Evolutionary conservation across 495 filamentous ascomycete genomes (phyloP), one percentile per base, ranked within the genome.

Genomic region (Astrothelium macrocarpum): DNA sequence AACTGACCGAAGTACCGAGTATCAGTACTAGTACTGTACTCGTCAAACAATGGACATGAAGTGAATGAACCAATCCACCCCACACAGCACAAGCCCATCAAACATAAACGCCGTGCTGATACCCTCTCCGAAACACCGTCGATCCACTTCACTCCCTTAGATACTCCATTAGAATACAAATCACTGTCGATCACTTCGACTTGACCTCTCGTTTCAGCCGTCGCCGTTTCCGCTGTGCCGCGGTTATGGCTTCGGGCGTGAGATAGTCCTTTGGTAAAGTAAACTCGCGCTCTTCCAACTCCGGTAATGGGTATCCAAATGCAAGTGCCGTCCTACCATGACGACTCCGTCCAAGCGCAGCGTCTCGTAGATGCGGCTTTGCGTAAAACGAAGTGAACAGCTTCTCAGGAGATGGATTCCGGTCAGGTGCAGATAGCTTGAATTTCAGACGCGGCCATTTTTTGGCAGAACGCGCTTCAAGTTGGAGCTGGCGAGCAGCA

Each of bases 331-430:
- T 84, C 29, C 84, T 81, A 65, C 79, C 80, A 62, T 81, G 80
- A 53, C 83, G 80, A 65, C 76, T 77, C 72, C 79, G 82, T 62
- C 77, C 87, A 32, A 93, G 71, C 11, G 94, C 93, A 12, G 85
- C 81, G 2, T 86, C 87, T 36, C 93, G 88, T 53, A 88, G 79
- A 68, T 95, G 82, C 9, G 80, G 83, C 71, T 93, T 91, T 16
- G 78, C 61, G 73, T 88, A 97, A 77, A 96, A 96, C 0, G 90
- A 95, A 2, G 80, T 90, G 71, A 97, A 93, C 25, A 90, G 88
- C 67, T 81, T 84, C 18, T 81, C 76, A 11, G 80, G 79, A 1
- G 66, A 66, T 9, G 72, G 69, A 2, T 68, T 65, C 9, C 59
- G 61, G 9, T 60, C 42, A 14, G 70, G 64, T 4, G 67, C 59